A percentile compares a stretch with the other conserved stretches of the same genome.
Evolutionary conservation across 352 stramenopile genomes (phyloP).

Genomic region (Globisporangium megalacanthum): DNA sequence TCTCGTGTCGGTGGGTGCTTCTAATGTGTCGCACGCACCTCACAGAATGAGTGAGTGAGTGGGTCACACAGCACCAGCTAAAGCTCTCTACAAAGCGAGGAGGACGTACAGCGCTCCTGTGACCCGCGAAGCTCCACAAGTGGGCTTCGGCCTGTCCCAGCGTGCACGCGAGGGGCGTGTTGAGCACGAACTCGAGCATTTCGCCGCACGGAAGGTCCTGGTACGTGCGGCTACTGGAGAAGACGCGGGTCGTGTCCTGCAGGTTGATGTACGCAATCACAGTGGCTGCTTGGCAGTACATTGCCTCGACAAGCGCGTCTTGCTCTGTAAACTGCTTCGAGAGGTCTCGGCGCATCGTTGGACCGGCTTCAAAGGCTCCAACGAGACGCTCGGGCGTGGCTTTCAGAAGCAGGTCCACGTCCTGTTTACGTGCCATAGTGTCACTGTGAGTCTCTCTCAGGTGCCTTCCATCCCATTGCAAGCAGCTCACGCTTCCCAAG

Average conservation of each 20-base stretch:
- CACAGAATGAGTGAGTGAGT: not conserved
- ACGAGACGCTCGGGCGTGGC: not conserved
- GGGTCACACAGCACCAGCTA: not conserved
- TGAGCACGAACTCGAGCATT: constrained; percentile 4
- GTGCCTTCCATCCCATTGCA: too few relatives aligned
- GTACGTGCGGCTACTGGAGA: constrained; percentile 3
- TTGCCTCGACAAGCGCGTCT: not conserved
- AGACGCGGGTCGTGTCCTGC: constrained; percentile 1
- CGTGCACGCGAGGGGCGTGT: not conserved
- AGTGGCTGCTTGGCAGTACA: not conserved
- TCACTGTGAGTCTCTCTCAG: too few relatives aligned
- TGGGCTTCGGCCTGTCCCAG: not conserved
- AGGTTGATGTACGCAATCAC: constrained; percentile 1
- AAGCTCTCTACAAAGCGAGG: not conserved
- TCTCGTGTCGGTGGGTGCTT: not conserved
- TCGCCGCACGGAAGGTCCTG: constrained; percentile 1
- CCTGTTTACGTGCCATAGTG: too few relatives aligned
- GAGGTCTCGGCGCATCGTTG: not conserved
- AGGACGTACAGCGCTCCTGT: not conserved
- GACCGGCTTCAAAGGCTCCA: not conserved
- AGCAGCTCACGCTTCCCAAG: too few relatives aligned
- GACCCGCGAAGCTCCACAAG: not conserved
- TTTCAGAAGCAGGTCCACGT: not conserved
- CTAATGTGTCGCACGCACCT: not conserved
- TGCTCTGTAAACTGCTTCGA: not conserved